phyloP scores from a whole-genome alignment of 768 basidiomycete species.

The Boletus tomentosulus region DNA sequence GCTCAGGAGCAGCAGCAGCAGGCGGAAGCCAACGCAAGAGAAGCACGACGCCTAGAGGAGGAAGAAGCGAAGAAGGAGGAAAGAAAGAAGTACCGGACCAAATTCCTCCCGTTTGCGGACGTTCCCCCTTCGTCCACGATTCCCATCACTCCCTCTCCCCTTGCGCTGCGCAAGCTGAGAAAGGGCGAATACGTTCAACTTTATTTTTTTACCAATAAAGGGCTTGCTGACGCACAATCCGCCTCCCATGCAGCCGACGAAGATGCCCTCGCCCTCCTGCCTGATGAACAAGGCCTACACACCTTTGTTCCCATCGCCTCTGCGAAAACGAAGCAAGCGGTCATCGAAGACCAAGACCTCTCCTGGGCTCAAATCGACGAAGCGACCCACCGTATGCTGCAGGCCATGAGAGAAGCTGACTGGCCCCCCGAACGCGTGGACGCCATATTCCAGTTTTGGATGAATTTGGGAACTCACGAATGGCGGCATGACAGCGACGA shows the following conservation, averaged over 20 bases:
- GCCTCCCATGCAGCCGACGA: neutral
- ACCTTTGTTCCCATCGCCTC: neutral
- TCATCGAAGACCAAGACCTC: slow-evolving; percentile 1
- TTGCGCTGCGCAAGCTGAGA: neutral
- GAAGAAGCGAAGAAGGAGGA: neutral
- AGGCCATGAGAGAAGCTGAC: neutral
- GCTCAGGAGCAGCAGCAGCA: neutral
- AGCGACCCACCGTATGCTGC: neutral
- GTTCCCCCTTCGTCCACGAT: neutral
- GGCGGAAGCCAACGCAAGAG: neutral
- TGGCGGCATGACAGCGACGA: neutral
- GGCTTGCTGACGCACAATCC: neutral
- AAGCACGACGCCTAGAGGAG: neutral
- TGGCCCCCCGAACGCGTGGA: neutral
- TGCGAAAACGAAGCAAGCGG: neutral
- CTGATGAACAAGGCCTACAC: neutral
- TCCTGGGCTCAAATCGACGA: neutral
- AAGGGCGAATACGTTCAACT: neutral
- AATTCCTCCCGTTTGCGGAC: neutral
- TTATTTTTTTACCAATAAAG: slow-evolving; percentile 5
- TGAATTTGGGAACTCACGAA: neutral
- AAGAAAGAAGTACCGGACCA: neutral
- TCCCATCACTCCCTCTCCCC: neutral
- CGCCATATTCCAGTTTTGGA: neutral
- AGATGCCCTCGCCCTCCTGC: neutral